Evolutionary conservation across 352 stramenopile genomes (phyloP), one percentile per base, ranked within the genome.

Genomic region (Phytophthora brassicae): DNA sequence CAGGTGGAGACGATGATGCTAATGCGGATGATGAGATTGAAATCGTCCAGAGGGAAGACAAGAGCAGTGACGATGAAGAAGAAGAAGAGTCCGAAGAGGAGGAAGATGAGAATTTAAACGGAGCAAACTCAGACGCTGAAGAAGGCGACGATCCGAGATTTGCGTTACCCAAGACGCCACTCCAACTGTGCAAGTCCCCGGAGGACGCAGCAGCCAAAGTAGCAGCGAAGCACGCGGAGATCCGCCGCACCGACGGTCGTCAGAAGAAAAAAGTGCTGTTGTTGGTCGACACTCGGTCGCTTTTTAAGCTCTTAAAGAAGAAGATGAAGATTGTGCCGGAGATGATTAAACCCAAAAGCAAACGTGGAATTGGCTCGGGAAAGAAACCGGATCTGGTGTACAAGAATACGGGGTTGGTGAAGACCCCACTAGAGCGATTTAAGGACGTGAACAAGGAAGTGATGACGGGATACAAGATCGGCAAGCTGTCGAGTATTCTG

Each of bases 211-310:
- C 79, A n/a, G 60, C 43, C 0, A 60, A 74, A 16, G 79, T 62
- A 6, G 71, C 60, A 14, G 70, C 72, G 9, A 73, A 69, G 39
- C 75, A 89, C 62, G 60, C 69, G 3, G 69, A 75, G 45, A 89
- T 89, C 52, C 79, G 82, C 11, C 68, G 77, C 31, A 56, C 66
- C 19, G 82, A 92, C 42, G 75, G 74, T 4, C 74, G 80, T 0
- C 78, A 89, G 56, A 92, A 92, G 66, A 72, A 66, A 12, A 88
- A 84, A 45, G 79, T 92, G 47, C 62, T 92, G 60, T 47, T 92
- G 24, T 48, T 92, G 9, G 75, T 76, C 26, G 80, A 89, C 38
- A 46, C 70, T 4, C 68, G 63, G 35, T 76, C 80, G 19, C 38
- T 89, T 36, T 75, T 84, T 60, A 89, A 89, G 61, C 68, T 66